Base-by-base conservation (phyloP, 345 rosid species). In the Raphanus sativus region DNA sequence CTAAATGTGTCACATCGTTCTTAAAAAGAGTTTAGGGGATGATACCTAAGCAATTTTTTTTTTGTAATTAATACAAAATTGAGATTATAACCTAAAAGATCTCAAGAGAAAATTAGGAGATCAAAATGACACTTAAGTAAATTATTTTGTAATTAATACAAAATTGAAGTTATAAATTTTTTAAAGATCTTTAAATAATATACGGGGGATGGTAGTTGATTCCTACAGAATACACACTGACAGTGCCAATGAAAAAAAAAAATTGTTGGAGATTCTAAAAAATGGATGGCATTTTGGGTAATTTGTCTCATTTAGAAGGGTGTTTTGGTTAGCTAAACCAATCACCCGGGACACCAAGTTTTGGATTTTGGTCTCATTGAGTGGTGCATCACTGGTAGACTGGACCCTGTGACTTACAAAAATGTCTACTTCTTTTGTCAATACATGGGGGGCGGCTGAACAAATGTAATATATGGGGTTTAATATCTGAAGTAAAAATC, bases 291-390 rank as follows among this genome's bases (percentile, higher is more conserved):
- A 72, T 32, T 70, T 66, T 66, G 15, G 40, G 26, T 15, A 72
- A 48, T 60, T 4, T 24, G 2, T 17, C 13, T 48, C 12, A 58
- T n/a, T 12, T 48, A 7, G 6, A 78, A 60, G 73, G 77, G 58
- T 66, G 24, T 33, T 32, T 42, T 77, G 61, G 60, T 52, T 38
- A 26, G n/a, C 65, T 28, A 64, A 64, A 64, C 48, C 60, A 29
- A 29, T 64, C 59, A 63, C 75, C 1, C n/a, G n/a, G 33, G 29
- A 28, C 30, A 28, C 30, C 30, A 12, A 55, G 16, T 55, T 70
- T 70, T 63, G 60, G 66, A 77, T 70, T 70, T 55, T 77, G 76
- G 76, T 38, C 38, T 56, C 59, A 62, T 5, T 13, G 70, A 77
- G 30, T 2, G 30, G 66, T 64, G 59, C 76, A 8, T 55, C 52